A percentile compares a stretch with the other conserved stretches of the same genome.
Evolutionary conservation across 768 basidiomycete species (phyloP).

Genomic region (Sporobolomyces roseus): DNA sequence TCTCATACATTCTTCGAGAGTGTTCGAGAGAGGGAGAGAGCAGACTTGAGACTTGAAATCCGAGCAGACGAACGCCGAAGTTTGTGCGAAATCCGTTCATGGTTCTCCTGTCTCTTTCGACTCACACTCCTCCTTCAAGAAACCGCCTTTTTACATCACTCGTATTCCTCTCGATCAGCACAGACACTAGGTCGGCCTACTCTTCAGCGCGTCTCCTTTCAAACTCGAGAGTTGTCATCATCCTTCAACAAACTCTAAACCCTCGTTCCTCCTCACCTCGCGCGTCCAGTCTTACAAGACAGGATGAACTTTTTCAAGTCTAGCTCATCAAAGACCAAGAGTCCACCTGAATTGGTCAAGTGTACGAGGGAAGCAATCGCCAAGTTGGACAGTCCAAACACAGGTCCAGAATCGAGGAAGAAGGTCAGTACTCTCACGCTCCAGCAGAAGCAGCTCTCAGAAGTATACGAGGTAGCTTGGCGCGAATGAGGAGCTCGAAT

Average conservation of each 20-base stretch:
- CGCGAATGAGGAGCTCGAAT: too few species aligned
- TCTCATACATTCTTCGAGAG: too few species aligned
- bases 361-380: conserved; percentile 73
- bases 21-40: too few species aligned
- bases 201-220: neutral
- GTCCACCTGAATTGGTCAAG: conserved; percentile 81
- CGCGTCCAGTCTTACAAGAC: neutral
- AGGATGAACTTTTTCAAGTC: conserved; percentile 94
- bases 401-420: conserved; percentile 69
- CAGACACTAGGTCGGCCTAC: neutral
- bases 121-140: too few species aligned
- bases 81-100: too few species aligned
- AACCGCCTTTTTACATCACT: too few species aligned
- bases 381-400: conserved; percentile 67
- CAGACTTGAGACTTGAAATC: too few species aligned
- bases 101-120: too few species aligned
- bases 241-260: conserved; percentile 4
- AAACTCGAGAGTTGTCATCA: neutral
- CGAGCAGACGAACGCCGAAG: too few species aligned
- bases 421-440: conserved; percentile 58
- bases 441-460: too few species aligned
- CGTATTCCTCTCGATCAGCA: too few species aligned
- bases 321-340: conserved; percentile 60
- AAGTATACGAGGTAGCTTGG: too few species aligned
- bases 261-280: neutral